A percentile compares a stretch with the other conserved stretches of the same genome.
Conservation (phyloP, 106 monocot species). For the Allium fistulosum region DNA sequence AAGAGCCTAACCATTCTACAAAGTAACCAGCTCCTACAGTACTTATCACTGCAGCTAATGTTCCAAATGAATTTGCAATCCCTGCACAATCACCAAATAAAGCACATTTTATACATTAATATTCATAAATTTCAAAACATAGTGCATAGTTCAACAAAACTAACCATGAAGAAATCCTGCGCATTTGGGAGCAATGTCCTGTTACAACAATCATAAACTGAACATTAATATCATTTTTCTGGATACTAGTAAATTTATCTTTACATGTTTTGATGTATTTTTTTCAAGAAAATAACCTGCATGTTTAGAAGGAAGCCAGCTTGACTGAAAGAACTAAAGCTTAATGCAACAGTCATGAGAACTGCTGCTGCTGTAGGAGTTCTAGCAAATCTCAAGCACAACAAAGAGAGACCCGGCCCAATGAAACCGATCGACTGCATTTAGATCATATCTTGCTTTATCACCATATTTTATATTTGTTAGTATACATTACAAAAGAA, state of each 20-base stretch:
- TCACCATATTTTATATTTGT: too few species aligned
- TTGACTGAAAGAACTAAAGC: conserved; percentile 94
- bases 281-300: conserved; percentile 34
- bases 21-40: conserved; percentile 88
- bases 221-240: background rate
- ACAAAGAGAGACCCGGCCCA: conserved; percentile 59
- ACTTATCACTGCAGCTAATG: conserved; percentile 79
- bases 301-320: conserved; percentile 89
- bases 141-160: too few species aligned
- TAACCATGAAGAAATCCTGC: conserved; percentile 89
- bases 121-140: too few species aligned
- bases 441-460: too few species aligned
- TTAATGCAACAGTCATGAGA: conserved; percentile 70
- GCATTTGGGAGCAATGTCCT: conserved; percentile 86
- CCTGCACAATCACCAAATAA: conserved; percentile 20
- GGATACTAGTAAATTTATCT: background rate
- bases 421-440: conserved; percentile 86
- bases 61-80: conserved; percentile 66
- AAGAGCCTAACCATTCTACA: conserved; percentile 87
- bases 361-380: conserved; percentile 57
- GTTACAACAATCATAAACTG: conserved; percentile 2
- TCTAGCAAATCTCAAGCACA: conserved; percentile 63
- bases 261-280: background rate
- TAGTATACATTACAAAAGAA: too few species aligned
- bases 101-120: background rate